phyloP scores from a whole-genome alignment of 208 protist species.

The Leishmania mexicana region DNA sequence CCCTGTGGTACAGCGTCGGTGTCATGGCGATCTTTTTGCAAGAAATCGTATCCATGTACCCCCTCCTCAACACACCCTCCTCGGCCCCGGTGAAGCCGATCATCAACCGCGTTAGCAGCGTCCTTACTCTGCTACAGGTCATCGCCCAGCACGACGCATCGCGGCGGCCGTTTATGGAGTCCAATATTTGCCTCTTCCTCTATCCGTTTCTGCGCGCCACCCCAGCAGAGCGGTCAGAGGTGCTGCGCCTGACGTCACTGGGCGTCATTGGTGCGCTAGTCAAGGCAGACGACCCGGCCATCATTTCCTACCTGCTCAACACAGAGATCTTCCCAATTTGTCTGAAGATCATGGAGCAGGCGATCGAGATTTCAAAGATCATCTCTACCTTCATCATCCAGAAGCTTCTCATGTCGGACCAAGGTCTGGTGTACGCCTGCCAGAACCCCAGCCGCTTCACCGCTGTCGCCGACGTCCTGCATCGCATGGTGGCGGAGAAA shows the following conservation, averaged over 20 bases:
- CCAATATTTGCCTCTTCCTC: constrained; percentile 99
- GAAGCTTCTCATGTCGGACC: constrained; percentile 98
- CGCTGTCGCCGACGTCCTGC: constrained; percentile 95
- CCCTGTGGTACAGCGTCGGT: constrained; percentile 98
- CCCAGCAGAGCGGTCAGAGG: constrained; percentile 95
- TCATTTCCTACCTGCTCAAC: constrained; percentile 97
- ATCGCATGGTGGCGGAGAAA: constrained; percentile 95
- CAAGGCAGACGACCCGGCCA: constrained; percentile 88
- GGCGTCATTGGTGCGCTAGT: constrained; percentile 99
- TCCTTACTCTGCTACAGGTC: constrained; percentile 98
- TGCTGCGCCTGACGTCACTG: constrained; percentile 97
- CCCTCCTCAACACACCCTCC: constrained; percentile 88
- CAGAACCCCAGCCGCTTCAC: constrained; percentile 96
- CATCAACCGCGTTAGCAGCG: constrained; percentile 97
- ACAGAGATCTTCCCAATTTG: constrained; percentile 99
- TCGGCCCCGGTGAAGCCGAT: constrained; percentile 58
- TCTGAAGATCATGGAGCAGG: constrained; percentile 98
- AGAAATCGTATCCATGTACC: constrained; percentile 98
- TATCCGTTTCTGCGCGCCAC: constrained; percentile 99
- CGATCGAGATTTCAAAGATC: constrained; percentile 97
- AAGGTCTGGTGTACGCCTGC: constrained; percentile 98
- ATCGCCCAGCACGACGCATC: constrained; percentile 98
- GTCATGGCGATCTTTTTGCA: constrained; percentile 98
- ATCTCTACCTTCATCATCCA: constrained; percentile 99
- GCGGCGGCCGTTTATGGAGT: constrained; percentile 97